These are phyloP conservation scores for Coniochaeta sp. DNA, from an alignment of 2,329 filamentous ascomycete genomes.

Conservation along the genomic window DNA sequence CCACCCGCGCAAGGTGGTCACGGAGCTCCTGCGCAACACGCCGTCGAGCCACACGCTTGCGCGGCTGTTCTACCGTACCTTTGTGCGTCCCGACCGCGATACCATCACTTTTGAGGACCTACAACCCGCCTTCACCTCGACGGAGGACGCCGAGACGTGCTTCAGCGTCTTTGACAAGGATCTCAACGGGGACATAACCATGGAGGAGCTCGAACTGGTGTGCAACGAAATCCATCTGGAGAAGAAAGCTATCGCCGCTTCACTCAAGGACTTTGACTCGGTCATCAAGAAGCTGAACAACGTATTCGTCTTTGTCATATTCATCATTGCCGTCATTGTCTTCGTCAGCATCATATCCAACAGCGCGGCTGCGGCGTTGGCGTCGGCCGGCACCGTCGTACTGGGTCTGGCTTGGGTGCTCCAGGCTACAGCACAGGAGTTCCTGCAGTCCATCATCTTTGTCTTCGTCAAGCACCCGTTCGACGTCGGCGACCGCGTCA, in stretches of 20 bases:
- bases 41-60: slow-evolving; percentile 75
- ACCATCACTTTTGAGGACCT: slow-evolving; percentile 75
- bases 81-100: slow-evolving; percentile 66
- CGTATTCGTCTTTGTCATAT: slow-evolving; percentile 81
- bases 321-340: slow-evolving; percentile 74
- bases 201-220: slow-evolving; percentile 88
- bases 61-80: slow-evolving; percentile 80
- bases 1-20: slow-evolving; percentile 77
- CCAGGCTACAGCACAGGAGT: slow-evolving; percentile 87
- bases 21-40: slow-evolving; percentile 67
- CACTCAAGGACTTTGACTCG: slow-evolving; percentile 88
- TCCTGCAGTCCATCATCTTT: slow-evolving; percentile 88
- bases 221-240: slow-evolving; percentile 93
- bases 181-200: slow-evolving; percentile 91
- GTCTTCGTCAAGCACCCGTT: slow-evolving; percentile 98
- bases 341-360: slow-evolving; percentile 85
- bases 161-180: slow-evolving; percentile 95
- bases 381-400: slow-evolving; percentile 80
- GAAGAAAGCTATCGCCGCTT: slow-evolving; percentile 90
- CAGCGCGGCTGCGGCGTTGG: slow-evolving; percentile 84
- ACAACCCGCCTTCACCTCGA: slow-evolving; percentile 67
- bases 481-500: slow-evolving; percentile 89
- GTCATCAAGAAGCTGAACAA: slow-evolving; percentile 86
- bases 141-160: slow-evolving; percentile 81
- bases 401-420: slow-evolving; percentile 90